These are phyloP conservation scores for Ceratobasidium sp. DNA, from an alignment of 1,284 basidiomycete genomes.

Conservation along the genomic window DNA sequence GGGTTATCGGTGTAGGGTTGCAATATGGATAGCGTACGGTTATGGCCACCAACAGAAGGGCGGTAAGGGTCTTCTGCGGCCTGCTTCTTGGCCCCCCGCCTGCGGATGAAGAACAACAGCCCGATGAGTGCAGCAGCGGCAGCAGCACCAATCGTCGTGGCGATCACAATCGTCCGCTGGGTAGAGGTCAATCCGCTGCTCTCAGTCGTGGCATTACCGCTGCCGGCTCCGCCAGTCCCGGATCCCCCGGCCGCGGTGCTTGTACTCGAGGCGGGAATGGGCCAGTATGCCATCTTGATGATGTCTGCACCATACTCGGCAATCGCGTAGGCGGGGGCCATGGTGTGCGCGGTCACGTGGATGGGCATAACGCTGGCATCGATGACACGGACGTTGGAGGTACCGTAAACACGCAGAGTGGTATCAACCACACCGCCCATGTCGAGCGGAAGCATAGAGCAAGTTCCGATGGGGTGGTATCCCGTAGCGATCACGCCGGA, in stretches of 20 bases:
- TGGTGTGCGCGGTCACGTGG: conserved; percentile 49
- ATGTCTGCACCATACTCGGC: conserved; percentile 46
- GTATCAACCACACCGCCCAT: conserved; percentile 71
- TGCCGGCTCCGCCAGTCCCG: background rate
- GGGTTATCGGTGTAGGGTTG: background rate
- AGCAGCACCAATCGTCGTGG: conserved; percentile 10
- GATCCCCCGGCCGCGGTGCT: background rate
- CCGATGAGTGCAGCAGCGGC: background rate
- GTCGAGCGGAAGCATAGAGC: conserved; percentile 66
- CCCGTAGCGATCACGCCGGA: conserved; percentile 38
- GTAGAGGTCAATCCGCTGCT: background rate
- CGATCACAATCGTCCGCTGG: conserved; percentile 17
- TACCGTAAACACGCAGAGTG: conserved; percentile 67
- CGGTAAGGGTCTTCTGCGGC: conserved; percentile 1
- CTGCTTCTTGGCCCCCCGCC: background rate
- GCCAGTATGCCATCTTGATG: conserved; percentile 34
- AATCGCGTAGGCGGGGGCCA: conserved; percentile 49
- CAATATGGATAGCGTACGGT: background rate
- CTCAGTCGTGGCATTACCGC: background rate
- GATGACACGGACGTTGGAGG: conserved; percentile 43
- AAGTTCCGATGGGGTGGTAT: conserved; percentile 66
- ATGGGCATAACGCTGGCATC: conserved; percentile 47
- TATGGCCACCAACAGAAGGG: background rate
- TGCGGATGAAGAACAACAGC: conserved; percentile 13
- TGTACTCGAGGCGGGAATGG: conserved; percentile 1